Evolutionary conservation across 2,329 filamentous ascomycete species (phyloP), one percentile per base, ranked within the genome.

Genomic region (Alternaria solani): DNA sequence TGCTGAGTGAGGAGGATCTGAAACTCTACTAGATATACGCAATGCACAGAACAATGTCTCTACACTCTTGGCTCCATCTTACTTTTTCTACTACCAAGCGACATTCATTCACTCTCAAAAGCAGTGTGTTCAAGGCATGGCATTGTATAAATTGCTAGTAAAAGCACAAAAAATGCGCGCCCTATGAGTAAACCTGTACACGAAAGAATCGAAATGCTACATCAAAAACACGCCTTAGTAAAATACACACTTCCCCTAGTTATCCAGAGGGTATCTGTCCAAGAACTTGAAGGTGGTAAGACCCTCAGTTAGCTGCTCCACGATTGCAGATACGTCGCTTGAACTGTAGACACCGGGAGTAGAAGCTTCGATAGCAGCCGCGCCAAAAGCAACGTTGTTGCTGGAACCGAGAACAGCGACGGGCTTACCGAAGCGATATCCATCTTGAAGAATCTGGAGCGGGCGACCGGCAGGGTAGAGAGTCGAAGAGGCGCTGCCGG

Each of bases 351-450:
- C 75, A 62, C 83, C 81, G 46, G 81, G 80, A 1, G 75, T 70
- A 0, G 75, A 71, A 0, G 69, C 61, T 48, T 76, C 68, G 51
- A 89, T 83, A 2, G 83, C 83, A 0, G 81, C 81, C 12, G 74
- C 76, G 1, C 73, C 63, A 6, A 86, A 75, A 4, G 81, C 80
- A 4, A 58, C 54, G n/a, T 66, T 55, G n/a, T 66, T 78, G 0
- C 77, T 78, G 12, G 70, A 75, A 1, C 88, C 89, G 1, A 91
- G 65, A 28, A 85, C 86, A 14, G 82, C 89, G 25, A 92, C 80
- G 0, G 90, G 88, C 82, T 93, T 93, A 4, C 89, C 90, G 81
- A 88, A 92, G 25, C 86, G 81, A 78, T 87, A 92, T 0, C 83
- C 86, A 69, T 89, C 86, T 16, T 82, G 73, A 18, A 91, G 74